phyloP scores from a whole-genome alignment of 2,329 filamentous ascomycete genomes.

The Achaetomium macrosporum region DNA sequence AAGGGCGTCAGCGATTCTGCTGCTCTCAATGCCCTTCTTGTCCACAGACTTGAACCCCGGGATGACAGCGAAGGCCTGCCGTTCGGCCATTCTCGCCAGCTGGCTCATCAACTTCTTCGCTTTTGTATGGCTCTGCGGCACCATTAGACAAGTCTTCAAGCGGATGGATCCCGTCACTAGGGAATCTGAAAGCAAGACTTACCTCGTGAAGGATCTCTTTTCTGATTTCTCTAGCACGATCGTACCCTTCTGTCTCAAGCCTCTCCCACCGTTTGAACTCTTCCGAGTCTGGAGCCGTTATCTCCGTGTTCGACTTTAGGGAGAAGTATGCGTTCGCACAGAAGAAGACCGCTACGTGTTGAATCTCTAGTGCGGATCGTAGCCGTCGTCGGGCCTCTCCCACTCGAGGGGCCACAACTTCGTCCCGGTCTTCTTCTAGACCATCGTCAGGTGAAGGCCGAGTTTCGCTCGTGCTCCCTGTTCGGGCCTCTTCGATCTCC shows the following conservation, averaged over 20 bases:
- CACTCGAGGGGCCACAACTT: constrained; percentile 37
- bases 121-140: constrained; percentile 37
- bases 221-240: constrained; percentile 69
- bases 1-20: constrained; percentile 58
- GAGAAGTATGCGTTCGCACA: constrained; percentile 78
- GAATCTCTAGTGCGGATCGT: constrained; percentile 67
- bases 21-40: constrained; percentile 66
- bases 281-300: constrained; percentile 61
- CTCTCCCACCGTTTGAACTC: constrained; percentile 62
- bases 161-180: not conserved
- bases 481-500: constrained; percentile 40
- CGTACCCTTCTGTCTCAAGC: constrained; percentile 67
- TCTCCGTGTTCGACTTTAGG: constrained; percentile 63
- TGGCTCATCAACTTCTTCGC: constrained; percentile 59
- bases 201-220: constrained; percentile 66
- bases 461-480: constrained; percentile 20
- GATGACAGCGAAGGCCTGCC: constrained; percentile 55
- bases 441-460: constrained; percentile 28
- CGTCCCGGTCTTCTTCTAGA: constrained; percentile 31
- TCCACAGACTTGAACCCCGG: constrained; percentile 51
- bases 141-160: constrained; percentile 3
- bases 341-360: constrained; percentile 81
- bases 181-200: not conserved
- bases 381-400: constrained; percentile 59
- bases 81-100: constrained; percentile 48